Base-by-base conservation (phyloP, 257 asterid species). In the Plantago elongata region DNA sequence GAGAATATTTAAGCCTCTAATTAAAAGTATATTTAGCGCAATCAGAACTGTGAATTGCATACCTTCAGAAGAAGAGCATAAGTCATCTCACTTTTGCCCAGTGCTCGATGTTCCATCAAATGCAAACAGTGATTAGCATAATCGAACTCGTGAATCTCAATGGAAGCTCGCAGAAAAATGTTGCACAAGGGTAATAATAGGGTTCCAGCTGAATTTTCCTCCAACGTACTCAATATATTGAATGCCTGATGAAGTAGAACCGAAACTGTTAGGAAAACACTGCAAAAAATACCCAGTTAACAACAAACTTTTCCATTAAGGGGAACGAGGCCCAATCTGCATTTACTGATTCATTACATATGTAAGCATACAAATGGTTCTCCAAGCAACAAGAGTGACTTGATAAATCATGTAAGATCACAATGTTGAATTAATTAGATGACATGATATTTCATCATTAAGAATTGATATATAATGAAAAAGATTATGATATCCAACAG, bases 1-100 rank as follows among this genome's bases (percentile, higher is more conserved):
- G 27, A 22, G 27, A 22, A 22, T 22, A 22, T 22, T 22, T 22
- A 22, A 22, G 27, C 27, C 27, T 22, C 27, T 22, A 22, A 1
- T 22, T 22, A 22, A 22, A 22, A 22, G 27, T 34, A 34, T 34
- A 34, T 34, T 34, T 34, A 34, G 27, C 27, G 27, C 27, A 22
- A 22, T 22, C 17, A 18, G 7, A 18, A 52, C 30, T 13, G 43
- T 10, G 7, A 51, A 27, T 61, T 48, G 71, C 74, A 51, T 74
- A 90, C 98, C 97, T 86, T 76, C 76, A 91, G 90, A 70, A 88
- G 95, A 72, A 76, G 73, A 74, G 58, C 18, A 76, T 88, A 91
- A 18, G 95, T 86, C 68, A 79, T 51, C 75, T 70, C 77, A 75
- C 78, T 84, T 80, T 84, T 84, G 49, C 88, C 84, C 79, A 91